Conservation (phyloP, 2,329 filamentous ascomycete genomes). For the Fusarium setosum region DNA sequence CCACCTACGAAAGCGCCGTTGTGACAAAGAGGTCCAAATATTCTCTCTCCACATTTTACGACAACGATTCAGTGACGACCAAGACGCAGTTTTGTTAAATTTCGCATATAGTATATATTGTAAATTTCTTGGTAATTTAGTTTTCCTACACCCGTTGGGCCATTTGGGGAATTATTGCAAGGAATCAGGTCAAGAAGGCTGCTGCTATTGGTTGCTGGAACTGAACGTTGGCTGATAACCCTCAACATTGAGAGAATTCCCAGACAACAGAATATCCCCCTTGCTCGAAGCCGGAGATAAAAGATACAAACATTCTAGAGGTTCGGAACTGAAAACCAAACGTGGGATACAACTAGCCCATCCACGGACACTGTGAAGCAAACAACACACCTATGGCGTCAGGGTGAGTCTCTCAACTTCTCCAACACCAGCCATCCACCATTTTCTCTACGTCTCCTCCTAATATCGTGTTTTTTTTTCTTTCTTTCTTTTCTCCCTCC, state of each 20-base stretch:
- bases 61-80: no score
- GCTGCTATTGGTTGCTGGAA: neutral
- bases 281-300: neutral
- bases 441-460: neutral
- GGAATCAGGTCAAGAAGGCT: neutral
- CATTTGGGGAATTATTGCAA: neutral
- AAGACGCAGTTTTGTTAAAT: no score
- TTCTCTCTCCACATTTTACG: constrained; percentile 15
- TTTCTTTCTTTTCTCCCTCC: neutral
- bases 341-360: neutral
- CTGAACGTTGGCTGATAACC: neutral
- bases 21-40: neutral
- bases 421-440: constrained; percentile 1
- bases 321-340: neutral
- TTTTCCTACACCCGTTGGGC: neutral
- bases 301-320: neutral
- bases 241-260: neutral
- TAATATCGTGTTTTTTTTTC: neutral
- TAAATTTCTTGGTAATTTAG: neutral
- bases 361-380: constrained; percentile 11
- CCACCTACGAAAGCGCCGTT: constrained; percentile 3
- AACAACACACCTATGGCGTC: constrained; percentile 26
- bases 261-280: neutral
- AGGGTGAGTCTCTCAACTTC: constrained; percentile 22
- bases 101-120: neutral